Evolutionary conservation across 495 filamentous ascomycete species (phyloP).

Genomic region (Neurospora sp.): DNA sequence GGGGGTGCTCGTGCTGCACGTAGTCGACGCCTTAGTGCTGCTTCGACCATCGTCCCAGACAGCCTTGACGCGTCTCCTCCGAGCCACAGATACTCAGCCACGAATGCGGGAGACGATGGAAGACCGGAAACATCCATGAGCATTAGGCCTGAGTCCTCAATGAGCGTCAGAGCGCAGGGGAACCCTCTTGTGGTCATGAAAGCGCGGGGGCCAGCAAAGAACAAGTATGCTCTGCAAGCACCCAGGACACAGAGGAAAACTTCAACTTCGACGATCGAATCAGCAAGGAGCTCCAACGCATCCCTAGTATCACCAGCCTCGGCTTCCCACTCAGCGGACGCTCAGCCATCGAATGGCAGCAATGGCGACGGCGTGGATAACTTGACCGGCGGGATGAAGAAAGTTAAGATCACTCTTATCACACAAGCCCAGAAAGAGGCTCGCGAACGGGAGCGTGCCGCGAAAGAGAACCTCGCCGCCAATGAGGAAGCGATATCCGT

Average conservation of each 20-base stretch:
- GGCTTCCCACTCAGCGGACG: background rate
- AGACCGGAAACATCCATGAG: slow-evolving; percentile 30
- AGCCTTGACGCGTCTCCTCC: slow-evolving; percentile 6
- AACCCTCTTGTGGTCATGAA: slow-evolving; percentile 34
- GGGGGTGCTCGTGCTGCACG: background rate
- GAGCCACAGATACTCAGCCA: background rate
- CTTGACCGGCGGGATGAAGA: slow-evolving; percentile 58
- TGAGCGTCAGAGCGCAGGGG: slow-evolving; percentile 20
- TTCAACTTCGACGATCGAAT: slow-evolving; percentile 5
- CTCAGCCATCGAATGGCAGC: slow-evolving; percentile 6
- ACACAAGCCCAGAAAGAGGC: slow-evolving; percentile 62
- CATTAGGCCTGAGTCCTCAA: slow-evolving; percentile 28
- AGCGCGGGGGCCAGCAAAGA: slow-evolving; percentile 27
- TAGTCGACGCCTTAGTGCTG: slow-evolving; percentile 29
- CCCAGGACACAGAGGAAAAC: slow-evolving; percentile 34
- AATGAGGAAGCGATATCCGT: slow-evolving; percentile 12
- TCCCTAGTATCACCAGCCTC: background rate
- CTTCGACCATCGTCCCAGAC: slow-evolving; percentile 25
- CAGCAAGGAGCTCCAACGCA: background rate
- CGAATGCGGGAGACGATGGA: slow-evolving; percentile 8
- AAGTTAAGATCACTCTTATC: slow-evolving; percentile 65
- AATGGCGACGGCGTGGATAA: slow-evolving; percentile 42
- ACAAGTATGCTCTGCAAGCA: slow-evolving; percentile 12
- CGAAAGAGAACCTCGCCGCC: slow-evolving; percentile 10
- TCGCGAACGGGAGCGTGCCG: slow-evolving; percentile 21